phyloP scores from a whole-genome alignment of 306 rosid genomes.

The Trichosanthes cucumerina region DNA sequence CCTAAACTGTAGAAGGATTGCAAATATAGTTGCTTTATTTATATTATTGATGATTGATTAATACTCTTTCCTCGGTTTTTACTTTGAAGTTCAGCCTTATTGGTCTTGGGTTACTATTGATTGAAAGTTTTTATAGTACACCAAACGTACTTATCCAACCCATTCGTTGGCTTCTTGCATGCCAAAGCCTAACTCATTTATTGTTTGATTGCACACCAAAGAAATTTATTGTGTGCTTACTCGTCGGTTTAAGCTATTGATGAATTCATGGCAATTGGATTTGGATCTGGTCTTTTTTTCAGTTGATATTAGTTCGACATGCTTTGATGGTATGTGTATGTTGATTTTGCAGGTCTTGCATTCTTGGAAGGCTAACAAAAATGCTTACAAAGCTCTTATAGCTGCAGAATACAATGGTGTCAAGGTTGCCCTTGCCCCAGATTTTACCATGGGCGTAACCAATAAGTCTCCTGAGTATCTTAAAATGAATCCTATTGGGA shows the following conservation, averaged over 20 bases:
- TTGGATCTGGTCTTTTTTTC: not conserved
- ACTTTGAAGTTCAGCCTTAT: not conserved
- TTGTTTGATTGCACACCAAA: not conserved
- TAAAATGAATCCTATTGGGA: slow-evolving; percentile 78
- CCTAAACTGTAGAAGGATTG: not conserved
- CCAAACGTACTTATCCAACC: not conserved
- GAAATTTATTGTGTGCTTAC: not conserved
- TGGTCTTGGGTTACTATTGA: not conserved
- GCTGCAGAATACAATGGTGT: slow-evolving; percentile 58
- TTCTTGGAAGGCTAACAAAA: slow-evolving; percentile 34
- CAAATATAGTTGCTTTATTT: not conserved
- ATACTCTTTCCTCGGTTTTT: not conserved
- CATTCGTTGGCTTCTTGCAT: not conserved
- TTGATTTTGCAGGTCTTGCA: slow-evolving; percentile 41
- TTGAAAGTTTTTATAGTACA: not conserved
- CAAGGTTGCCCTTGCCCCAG: slow-evolving; percentile 28
- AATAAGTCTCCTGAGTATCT: slow-evolving; percentile 60
- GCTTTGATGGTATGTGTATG: not conserved
- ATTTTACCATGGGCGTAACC: slow-evolving; percentile 57
- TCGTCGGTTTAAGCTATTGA: not conserved
- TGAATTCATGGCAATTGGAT: not conserved
- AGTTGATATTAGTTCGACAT: not conserved
- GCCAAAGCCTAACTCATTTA: not conserved
- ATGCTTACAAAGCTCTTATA: slow-evolving; percentile 46
- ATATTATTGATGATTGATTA: not conserved